A percentile compares a stretch with the other conserved stretches of the same genome.
phyloP scores from a whole-genome alignment of 2,329 filamentous ascomycete genomes.

The Claviceps citrina region DNA sequence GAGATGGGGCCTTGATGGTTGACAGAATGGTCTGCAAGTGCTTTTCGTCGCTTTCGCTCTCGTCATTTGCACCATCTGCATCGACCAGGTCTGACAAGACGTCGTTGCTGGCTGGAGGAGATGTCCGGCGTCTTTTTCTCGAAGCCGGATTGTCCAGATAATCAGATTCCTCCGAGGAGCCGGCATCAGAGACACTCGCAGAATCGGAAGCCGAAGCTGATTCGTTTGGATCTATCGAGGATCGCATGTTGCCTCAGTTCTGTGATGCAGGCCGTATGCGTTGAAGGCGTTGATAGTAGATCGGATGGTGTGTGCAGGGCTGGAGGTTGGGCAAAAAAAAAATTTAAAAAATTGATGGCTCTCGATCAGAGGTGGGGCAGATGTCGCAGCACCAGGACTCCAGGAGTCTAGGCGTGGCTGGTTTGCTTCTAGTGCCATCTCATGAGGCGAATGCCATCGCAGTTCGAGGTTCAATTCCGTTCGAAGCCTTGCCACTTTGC shows the following conservation, averaged over 20 bases:
- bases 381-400: not conserved
- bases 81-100: constrained; percentile 10
- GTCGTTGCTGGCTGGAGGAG: constrained; percentile 14
- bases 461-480: too few species aligned
- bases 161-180: constrained; percentile 29
- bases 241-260: not conserved
- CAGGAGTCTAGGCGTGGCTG: too few species aligned
- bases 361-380: constrained; percentile 1
- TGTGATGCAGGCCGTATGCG: too few species aligned
- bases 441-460: too few species aligned
- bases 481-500: too few species aligned
- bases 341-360: not conserved
- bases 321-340: not conserved
- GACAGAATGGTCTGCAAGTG: constrained; percentile 21
- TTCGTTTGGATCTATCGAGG: not conserved
- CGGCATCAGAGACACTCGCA: constrained; percentile 10
- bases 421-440: too few species aligned
- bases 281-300: too few species aligned
- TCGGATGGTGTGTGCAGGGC: too few species aligned
- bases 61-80: constrained; percentile 16
- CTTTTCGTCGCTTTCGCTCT: constrained; percentile 17
- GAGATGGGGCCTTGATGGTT: constrained; percentile 36
- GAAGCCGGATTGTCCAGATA: constrained; percentile 30
- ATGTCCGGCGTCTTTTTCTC: constrained; percentile 31
- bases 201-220: not conserved